phyloP scores from a whole-genome alignment of 108 stramenopile species.

The Stephanodiscus minutulus region DNA sequence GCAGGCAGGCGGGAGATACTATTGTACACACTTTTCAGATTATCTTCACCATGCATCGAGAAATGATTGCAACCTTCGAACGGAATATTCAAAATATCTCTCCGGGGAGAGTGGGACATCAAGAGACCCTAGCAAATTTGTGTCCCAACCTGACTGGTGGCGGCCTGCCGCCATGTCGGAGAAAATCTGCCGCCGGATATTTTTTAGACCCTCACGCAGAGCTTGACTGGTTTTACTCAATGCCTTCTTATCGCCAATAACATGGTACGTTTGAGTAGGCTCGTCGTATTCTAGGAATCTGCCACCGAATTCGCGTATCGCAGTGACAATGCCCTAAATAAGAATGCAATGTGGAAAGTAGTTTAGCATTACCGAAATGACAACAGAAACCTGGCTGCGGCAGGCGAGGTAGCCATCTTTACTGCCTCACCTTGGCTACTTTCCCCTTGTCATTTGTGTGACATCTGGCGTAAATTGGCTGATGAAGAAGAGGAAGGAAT shows the following conservation, averaged over 20 bases:
- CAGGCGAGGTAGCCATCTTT: no score
- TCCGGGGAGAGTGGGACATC: background rate
- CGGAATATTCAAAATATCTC: slow-evolving; percentile 8
- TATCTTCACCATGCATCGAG: background rate
- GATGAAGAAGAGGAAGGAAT: no score
- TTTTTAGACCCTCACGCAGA: slow-evolving; percentile 69
- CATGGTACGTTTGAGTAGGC: slow-evolving; percentile 48
- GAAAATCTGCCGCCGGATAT: slow-evolving; percentile 36
- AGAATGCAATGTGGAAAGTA: no score
- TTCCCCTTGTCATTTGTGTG: background rate
- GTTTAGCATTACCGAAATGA: no score
- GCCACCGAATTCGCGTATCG: slow-evolving; percentile 16
- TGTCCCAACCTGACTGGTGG: background rate
- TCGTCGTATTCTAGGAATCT: slow-evolving; percentile 72
- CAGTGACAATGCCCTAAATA: slow-evolving; percentile 17
- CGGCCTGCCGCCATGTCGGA: background rate
- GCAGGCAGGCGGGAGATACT: background rate
- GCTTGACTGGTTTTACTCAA: slow-evolving; percentile 77
- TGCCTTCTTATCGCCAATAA: slow-evolving; percentile 78
- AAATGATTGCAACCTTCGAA: background rate
- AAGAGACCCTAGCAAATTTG: background rate
- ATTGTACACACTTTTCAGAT: background rate
- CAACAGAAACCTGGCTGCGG: no score
- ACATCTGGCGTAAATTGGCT: slow-evolving; percentile 10
- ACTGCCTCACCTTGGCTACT: no score